Evolutionary conservation across 1,139 yeast genomes (phyloP).

Genomic region (Zygosaccharomyces sapae): DNA sequence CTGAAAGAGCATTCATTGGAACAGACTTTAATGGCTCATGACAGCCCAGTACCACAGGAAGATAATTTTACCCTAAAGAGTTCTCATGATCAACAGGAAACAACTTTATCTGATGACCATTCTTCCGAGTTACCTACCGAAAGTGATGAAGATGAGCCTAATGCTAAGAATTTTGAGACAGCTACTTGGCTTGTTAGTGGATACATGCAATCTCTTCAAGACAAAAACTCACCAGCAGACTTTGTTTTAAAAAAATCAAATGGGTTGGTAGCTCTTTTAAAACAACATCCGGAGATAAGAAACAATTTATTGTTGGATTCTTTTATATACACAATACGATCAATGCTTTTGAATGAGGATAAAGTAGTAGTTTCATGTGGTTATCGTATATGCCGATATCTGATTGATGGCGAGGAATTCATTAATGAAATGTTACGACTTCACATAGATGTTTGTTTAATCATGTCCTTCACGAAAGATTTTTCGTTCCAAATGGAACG

Average conservation of each 20-base stretch:
- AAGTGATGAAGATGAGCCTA: slow-evolving; percentile 8
- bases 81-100: neutral
- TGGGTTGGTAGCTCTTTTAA: slow-evolving; percentile 55
- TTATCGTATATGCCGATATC: slow-evolving; percentile 65
- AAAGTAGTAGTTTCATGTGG: slow-evolving; percentile 72
- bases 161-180: slow-evolving; percentile 31
- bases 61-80: slow-evolving; percentile 4
- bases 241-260: slow-evolving; percentile 57
- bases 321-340: slow-evolving; percentile 57
- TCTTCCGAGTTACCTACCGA: slow-evolving; percentile 1
- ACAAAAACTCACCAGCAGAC: slow-evolving; percentile 43
- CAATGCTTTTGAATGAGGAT: slow-evolving; percentile 53
- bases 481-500: slow-evolving; percentile 56
- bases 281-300: slow-evolving; percentile 56
- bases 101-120: slow-evolving; percentile 1
- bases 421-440: slow-evolving; percentile 45
- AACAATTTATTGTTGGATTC: slow-evolving; percentile 62
- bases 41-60: slow-evolving; percentile 2
- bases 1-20: slow-evolving; percentile 5
- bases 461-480: slow-evolving; percentile 60
- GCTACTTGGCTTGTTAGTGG: slow-evolving; percentile 52
- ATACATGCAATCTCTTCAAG: slow-evolving; percentile 44
- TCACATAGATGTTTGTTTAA: slow-evolving; percentile 58
- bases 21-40: slow-evolving; percentile 5
- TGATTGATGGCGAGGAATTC: slow-evolving; percentile 54